Conservation (phyloP, 2,329 filamentous ascomycete genomes). For the Daldinia eschscholtzii region DNA sequence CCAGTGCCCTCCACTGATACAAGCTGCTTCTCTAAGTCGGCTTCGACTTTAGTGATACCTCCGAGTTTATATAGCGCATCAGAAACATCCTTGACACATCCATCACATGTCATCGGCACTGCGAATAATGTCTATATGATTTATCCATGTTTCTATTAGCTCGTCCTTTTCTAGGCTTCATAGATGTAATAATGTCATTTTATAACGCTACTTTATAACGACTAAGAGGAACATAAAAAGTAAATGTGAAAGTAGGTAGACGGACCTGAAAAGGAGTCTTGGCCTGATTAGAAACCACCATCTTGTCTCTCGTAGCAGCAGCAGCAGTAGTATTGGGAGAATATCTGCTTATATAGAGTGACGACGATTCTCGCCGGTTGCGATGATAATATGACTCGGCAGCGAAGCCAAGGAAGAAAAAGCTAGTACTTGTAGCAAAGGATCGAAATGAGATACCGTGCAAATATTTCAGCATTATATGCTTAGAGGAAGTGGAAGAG, state of each 20-base stretch:
- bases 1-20: constrained; percentile 87
- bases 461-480: constrained; percentile 48
- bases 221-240: not conserved
- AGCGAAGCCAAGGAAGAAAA: constrained; percentile 44
- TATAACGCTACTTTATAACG: constrained; percentile 9
- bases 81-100: constrained; percentile 89
- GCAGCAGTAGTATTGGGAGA: not conserved
- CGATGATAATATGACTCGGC: constrained; percentile 48
- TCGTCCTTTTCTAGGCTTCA: constrained; percentile 15
- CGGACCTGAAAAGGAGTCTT: constrained; percentile 54
- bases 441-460: constrained; percentile 45
- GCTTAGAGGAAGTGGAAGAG: constrained; percentile 7
- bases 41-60: constrained; percentile 86
- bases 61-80: constrained; percentile 79
- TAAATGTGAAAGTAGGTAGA: constrained; percentile 32
- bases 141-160: constrained; percentile 50
- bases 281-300: constrained; percentile 50
- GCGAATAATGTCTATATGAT: constrained; percentile 84
- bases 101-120: constrained; percentile 91
- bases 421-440: constrained; percentile 44
- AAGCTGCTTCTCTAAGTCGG: constrained; percentile 84
- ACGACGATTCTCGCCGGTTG: constrained; percentile 38
- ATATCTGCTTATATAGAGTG: constrained; percentile 15
- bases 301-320: constrained; percentile 39
- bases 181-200: not conserved